Evolutionary conservation across 1,284 basidiomycete genomes (phyloP), one percentile per base, ranked within the genome.

Genomic region (Sporisorium sorghi): DNA sequence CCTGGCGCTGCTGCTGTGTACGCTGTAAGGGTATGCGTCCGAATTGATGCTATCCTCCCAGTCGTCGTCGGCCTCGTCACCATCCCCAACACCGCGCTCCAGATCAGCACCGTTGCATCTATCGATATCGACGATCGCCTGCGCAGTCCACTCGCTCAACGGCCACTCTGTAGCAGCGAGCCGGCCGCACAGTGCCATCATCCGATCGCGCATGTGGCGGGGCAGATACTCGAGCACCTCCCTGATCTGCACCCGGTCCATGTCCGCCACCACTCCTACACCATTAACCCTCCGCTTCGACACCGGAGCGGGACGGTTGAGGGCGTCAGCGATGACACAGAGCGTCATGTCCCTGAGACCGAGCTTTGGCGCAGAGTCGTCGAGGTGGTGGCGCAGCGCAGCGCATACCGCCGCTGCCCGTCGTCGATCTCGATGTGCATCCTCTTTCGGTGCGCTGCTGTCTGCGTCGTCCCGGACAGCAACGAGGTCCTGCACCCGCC

Each of bases 151-250:
- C 21, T 66, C 58, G 52, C 40, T 53, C 19, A 74, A 14, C 10
- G 61, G 58, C 55, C 51, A 54, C 0, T 66, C 35, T 5, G 71
- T 68, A 28, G 50, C 58, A 7, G 56, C 63, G 3, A 60, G n/a
- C 7, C 72, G 62, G 2, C 72, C 72, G 14, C 56, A 67, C 3
- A 74, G 35, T 10, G 56, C 32, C 50, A 67, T 19, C 58, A 70
- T 58, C 2, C 67, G 61, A n/a, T 57, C 21, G 0, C 37, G 67
- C 56, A 70, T 66, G 33, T 70, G 72, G 9, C 17, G n/a, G 1
- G 67, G 67, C 17, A 74, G 24, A 23, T 67, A 65, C 17, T 49
- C 59, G n/a, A 74, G 56, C 26, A 73, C 44, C 10, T 73, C 58
- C 2, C 37, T 2, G 0, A 47, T 21, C 19, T 58, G 58, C 23